Conservation (phyloP, 257 asterid genomes). For the Buddleja alternifolia region DNA sequence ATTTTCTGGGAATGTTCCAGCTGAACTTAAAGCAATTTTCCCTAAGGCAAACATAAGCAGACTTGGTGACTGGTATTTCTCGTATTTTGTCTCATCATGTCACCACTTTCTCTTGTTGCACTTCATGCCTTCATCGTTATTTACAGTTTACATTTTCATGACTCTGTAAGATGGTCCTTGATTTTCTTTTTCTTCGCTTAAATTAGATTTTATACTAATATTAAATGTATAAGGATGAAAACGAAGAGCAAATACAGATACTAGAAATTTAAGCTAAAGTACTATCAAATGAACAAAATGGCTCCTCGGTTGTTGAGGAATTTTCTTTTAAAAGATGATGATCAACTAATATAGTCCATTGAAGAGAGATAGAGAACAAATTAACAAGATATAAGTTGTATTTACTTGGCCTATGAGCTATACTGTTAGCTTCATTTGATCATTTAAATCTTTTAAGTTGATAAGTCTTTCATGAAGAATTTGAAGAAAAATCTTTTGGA, state of each 20-base stretch:
- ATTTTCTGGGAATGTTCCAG: conserved; percentile 98
- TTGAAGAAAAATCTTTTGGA: not conserved
- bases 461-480: not conserved
- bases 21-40: conserved; percentile 70
- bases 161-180: not conserved
- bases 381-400: not conserved
- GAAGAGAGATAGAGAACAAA: not conserved
- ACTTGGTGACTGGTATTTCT: conserved; percentile 90
- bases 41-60: conserved; percentile 86
- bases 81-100: conserved; percentile 12
- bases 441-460: not conserved
- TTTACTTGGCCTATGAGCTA: not conserved
- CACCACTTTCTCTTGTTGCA: conserved; percentile 10
- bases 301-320: not conserved
- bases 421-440: not conserved
- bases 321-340: not conserved
- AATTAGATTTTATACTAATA: not conserved
- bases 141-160: not conserved
- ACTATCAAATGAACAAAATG: not conserved
- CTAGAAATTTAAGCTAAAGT: not conserved
- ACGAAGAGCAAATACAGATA: not conserved
- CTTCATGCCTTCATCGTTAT: conserved; percentile 16
- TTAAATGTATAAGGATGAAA: not conserved
- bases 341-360: not conserved
- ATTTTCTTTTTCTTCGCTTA: conserved; percentile 8